Evolutionary conservation across 2,329 filamentous ascomycete species (phyloP).

Genomic region (Exophiala phaeomuriformis): DNA sequence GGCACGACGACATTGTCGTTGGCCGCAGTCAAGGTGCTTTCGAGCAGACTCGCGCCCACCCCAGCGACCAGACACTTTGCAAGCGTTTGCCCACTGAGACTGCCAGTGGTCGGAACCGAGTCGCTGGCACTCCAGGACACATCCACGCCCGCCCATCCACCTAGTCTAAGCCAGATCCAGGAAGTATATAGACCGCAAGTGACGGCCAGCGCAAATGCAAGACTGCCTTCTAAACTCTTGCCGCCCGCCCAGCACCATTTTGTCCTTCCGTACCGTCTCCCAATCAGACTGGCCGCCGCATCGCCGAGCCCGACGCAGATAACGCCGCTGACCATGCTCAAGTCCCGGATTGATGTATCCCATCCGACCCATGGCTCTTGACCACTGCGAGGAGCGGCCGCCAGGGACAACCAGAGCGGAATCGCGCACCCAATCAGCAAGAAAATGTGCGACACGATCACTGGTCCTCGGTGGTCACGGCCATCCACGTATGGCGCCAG

Average conservation of each 20-base stretch:
- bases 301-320: constrained; percentile 94
- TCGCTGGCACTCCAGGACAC: too few species aligned
- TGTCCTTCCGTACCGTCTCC: constrained; percentile 71
- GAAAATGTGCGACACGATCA: constrained; percentile 95
- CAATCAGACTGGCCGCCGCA: constrained; percentile 83
- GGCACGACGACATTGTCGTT: constrained; percentile 99
- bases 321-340: constrained; percentile 86
- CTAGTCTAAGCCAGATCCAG: constrained; percentile 66
- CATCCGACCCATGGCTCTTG: constrained; percentile 58
- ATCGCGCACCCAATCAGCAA: constrained; percentile 91
- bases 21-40: constrained; percentile 89
- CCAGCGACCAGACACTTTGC: constrained; percentile 65
- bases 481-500: constrained; percentile 92
- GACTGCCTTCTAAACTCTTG: constrained; percentile 81
- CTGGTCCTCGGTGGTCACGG: constrained; percentile 81
- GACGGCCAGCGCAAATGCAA: constrained; percentile 76
- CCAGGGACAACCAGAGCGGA: constrained; percentile 81
- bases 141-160: constrained; percentile 52
- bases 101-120: too few species aligned
- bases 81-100: constrained; percentile 27
- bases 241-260: constrained; percentile 98
- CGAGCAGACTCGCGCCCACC: constrained; percentile 76
- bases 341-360: constrained; percentile 65
- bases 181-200: constrained; percentile 63
- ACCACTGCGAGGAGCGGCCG: constrained; percentile 55